Conservation (phyloP, 1,139 yeast species). For the Geotrichum australiense region DNA sequence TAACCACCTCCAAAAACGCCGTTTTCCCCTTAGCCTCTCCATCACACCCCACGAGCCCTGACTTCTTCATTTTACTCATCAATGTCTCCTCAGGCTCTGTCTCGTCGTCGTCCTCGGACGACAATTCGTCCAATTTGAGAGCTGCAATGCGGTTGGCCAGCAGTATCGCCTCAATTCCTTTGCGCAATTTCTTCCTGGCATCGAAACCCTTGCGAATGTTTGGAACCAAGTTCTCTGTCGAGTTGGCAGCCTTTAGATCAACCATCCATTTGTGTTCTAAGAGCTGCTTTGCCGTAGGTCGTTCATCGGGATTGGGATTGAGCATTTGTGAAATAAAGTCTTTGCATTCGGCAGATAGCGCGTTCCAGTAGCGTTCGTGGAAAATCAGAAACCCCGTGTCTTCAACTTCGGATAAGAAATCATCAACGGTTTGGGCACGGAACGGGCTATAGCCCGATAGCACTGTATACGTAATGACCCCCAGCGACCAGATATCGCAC, state of each 20-base stretch:
- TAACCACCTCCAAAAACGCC: slow-evolving; percentile 66
- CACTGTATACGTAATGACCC: slow-evolving; percentile 83
- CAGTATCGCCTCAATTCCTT: slow-evolving; percentile 76
- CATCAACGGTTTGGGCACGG: slow-evolving; percentile 73
- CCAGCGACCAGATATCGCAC: slow-evolving; percentile 89
- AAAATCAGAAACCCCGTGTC: slow-evolving; percentile 60
- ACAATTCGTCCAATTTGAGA: slow-evolving; percentile 47
- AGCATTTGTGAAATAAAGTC: slow-evolving; percentile 62
- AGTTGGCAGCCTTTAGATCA: slow-evolving; percentile 36
- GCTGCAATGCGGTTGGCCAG: slow-evolving; percentile 67
- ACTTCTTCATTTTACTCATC: neutral
- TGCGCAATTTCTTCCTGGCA: slow-evolving; percentile 77
- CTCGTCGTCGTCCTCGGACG: slow-evolving; percentile 49
- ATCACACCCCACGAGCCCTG: slow-evolving; percentile 8
- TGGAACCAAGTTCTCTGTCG: slow-evolving; percentile 63
- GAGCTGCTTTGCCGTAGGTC: slow-evolving; percentile 64
- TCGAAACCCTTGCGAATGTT: slow-evolving; percentile 65
- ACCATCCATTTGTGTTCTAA: slow-evolving; percentile 68
- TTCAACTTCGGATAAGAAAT: slow-evolving; percentile 74
- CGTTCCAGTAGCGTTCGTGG: slow-evolving; percentile 82
- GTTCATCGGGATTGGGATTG: slow-evolving; percentile 52
- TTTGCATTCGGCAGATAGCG: slow-evolving; percentile 68
- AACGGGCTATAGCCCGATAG: slow-evolving; percentile 93
- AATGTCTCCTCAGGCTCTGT: too few relatives aligned
- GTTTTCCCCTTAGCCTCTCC: neutral